phyloP scores from a whole-genome alignment of 108 stramenopile species.

The Cylindrotheca fusiformis region DNA sequence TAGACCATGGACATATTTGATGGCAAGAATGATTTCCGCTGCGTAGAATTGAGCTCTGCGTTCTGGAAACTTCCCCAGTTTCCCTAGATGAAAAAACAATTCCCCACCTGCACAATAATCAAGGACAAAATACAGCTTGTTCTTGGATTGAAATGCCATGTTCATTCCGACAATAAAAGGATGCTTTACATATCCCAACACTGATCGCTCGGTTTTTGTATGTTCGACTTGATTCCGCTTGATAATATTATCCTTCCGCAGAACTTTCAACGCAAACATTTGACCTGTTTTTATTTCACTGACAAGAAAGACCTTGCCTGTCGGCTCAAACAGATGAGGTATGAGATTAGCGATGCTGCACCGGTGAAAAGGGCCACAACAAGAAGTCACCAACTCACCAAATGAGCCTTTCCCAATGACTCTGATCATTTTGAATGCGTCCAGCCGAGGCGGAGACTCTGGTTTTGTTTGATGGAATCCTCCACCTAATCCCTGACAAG shows the following conservation, averaged over 20 bases:
- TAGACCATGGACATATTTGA: conserved; percentile 93
- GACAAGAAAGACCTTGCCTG: conserved; percentile 91
- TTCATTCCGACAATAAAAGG: conserved; percentile 99
- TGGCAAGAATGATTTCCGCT: conserved; percentile 94
- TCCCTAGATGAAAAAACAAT: conserved; percentile 96
- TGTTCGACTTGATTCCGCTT: conserved; percentile 98
- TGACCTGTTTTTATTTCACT: conserved; percentile 69
- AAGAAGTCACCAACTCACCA: conserved; percentile 71
- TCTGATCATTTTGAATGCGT: conserved; percentile 85
- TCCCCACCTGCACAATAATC: conserved; percentile 99
- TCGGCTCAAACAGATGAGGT: too few relatives aligned
- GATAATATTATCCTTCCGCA: conserved; percentile 96
- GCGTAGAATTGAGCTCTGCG: conserved; percentile 93
- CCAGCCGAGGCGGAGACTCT: conserved; percentile 71
- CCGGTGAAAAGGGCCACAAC: too few relatives aligned
- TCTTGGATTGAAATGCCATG: conserved; percentile 97
- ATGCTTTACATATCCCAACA: conserved; percentile 95
- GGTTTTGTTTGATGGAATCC: conserved; percentile 61
- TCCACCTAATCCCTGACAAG: conserved; percentile 49
- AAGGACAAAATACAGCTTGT: conserved; percentile 96
- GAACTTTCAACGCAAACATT: conserved; percentile 94
- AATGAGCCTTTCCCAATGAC: conserved; percentile 95
- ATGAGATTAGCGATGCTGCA: too few relatives aligned
- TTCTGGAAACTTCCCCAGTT: conserved; percentile 92
- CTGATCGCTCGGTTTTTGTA: conserved; percentile 95